phyloP scores from a whole-genome alignment of 2,329 filamentous ascomycete genomes.

The Tolypocladium nubicola region DNA sequence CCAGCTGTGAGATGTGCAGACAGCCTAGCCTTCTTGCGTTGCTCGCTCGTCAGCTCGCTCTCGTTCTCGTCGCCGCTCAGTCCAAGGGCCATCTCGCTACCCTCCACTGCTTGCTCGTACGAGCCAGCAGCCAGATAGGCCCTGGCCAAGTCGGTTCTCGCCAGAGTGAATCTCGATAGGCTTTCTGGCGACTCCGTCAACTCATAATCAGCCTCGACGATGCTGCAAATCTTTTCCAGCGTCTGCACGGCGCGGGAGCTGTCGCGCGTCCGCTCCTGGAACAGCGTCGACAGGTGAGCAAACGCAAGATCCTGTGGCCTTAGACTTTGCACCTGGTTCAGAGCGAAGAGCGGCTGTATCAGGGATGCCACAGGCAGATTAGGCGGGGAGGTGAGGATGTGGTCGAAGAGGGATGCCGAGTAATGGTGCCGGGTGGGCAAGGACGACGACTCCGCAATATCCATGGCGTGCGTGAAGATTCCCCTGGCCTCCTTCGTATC shows the following conservation, averaged over 20 bases:
- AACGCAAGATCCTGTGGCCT: conserved; percentile 60
- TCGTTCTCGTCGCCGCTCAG: conserved; percentile 64
- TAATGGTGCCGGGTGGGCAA: conserved; percentile 69
- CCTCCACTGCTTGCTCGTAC: conserved; percentile 62
- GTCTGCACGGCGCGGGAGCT: conserved; percentile 50
- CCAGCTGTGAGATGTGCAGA: conserved; percentile 82
- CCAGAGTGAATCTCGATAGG: conserved; percentile 67
- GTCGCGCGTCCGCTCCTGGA: conserved; percentile 72
- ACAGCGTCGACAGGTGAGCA: conserved; percentile 67
- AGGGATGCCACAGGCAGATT: conserved; percentile 48
- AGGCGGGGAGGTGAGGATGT: conserved; percentile 50
- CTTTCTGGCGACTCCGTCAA: conserved; percentile 64
- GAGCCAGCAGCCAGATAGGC: conserved; percentile 60
- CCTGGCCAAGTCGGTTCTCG: conserved; percentile 80
- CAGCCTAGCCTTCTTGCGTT: conserved; percentile 60
- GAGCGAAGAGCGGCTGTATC: conserved; percentile 79
- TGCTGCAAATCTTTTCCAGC: conserved; percentile 56
- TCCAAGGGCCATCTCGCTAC: conserved; percentile 70
- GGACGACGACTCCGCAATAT: conserved; percentile 73
- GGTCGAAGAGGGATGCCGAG: conserved; percentile 71
- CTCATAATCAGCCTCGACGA: conserved; percentile 75
- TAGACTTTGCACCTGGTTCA: conserved; percentile 69
- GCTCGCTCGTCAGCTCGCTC: conserved; percentile 52
- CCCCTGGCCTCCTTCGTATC: conserved; percentile 68
- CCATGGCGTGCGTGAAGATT: conserved; percentile 88